Percentiles rank a stretch among this genome's conserved stretches.
phyloP scores from a whole-genome alignment of 306 rosid species.

The Acacia acuminata region DNA sequence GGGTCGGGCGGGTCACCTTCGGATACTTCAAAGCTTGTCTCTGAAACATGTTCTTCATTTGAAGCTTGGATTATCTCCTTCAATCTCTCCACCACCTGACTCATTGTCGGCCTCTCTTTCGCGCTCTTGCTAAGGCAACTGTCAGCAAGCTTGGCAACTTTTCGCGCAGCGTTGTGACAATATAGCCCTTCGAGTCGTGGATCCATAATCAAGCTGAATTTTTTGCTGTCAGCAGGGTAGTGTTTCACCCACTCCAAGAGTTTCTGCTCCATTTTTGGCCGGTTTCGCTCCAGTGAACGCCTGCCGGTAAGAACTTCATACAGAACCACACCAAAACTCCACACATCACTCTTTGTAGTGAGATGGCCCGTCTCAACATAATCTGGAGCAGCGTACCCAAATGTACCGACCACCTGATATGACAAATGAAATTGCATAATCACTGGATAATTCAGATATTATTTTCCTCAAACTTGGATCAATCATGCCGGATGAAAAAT shows the following conservation, averaged over 20 bases:
- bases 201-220: conserved; percentile 50
- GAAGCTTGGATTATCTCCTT: conserved; percentile 44
- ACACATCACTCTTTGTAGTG: conserved; percentile 62
- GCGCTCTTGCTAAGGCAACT: conserved; percentile 48
- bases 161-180: conserved; percentile 38
- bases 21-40: conserved; percentile 27
- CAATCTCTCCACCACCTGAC: conserved; percentile 50
- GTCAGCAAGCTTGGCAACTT: conserved; percentile 52
- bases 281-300: conserved; percentile 56
- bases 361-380: conserved; percentile 65
- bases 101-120: conserved; percentile 59
- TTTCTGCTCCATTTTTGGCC: conserved; percentile 48
- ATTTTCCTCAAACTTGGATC: background rate
- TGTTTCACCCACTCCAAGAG: conserved; percentile 70
- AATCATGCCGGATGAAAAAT: background rate
- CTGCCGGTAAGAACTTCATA: conserved; percentile 62
- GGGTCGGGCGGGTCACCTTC: conserved; percentile 17
- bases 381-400: conserved; percentile 71
- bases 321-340: conserved; percentile 66
- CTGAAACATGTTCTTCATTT: conserved; percentile 17
- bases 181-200: conserved; percentile 46
- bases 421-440: background rate
- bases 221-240: conserved; percentile 49
- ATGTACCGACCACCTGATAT: conserved; percentile 58
- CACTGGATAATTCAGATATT: background rate